A percentile compares a stretch with the other conserved stretches of the same genome.
These are phyloP conservation scores for Annona squamosa DNA, from an alignment of 164 flowering plant genomes.

Conservation along the genomic window DNA sequence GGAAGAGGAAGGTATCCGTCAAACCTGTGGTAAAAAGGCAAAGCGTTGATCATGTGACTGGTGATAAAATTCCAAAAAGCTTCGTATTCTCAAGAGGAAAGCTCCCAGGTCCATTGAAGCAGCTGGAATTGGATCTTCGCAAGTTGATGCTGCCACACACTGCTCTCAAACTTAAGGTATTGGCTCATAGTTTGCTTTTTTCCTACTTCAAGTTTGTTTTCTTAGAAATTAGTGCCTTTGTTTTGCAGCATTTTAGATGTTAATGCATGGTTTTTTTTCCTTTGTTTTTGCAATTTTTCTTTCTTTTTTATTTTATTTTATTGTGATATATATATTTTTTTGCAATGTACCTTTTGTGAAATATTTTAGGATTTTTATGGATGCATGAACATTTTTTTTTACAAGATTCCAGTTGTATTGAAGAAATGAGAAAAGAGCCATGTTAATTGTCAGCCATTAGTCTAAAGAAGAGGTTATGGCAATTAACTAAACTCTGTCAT, in stretches of 20 bases:
- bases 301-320: not conserved
- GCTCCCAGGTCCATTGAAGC: conserved; percentile 57
- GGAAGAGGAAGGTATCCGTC: conserved; percentile 39
- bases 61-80: conserved; percentile 70
- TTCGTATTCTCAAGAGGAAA: conserved; percentile 79
- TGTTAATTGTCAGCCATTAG: not conserved
- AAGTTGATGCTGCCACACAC: conserved; percentile 87
- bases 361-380: not conserved
- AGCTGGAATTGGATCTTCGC: conserved; percentile 74
- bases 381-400: not conserved
- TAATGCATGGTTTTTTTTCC: too few relatives aligned
- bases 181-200: too few relatives aligned
- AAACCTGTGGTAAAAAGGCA: conserved; percentile 43
- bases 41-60: conserved; percentile 72
- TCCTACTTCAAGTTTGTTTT: too few relatives aligned
- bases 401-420: not conserved
- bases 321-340: not conserved
- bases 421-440: too few relatives aligned
- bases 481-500: too few relatives aligned
- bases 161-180: conserved; percentile 85
- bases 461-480: not conserved
- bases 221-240: too few relatives aligned
- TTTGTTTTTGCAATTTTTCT: not conserved
- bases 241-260: too few relatives aligned
- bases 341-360: not conserved